Evolutionary conservation across 73 alveolate species (phyloP).

Genomic region (Paramecium octaurelia): DNA sequence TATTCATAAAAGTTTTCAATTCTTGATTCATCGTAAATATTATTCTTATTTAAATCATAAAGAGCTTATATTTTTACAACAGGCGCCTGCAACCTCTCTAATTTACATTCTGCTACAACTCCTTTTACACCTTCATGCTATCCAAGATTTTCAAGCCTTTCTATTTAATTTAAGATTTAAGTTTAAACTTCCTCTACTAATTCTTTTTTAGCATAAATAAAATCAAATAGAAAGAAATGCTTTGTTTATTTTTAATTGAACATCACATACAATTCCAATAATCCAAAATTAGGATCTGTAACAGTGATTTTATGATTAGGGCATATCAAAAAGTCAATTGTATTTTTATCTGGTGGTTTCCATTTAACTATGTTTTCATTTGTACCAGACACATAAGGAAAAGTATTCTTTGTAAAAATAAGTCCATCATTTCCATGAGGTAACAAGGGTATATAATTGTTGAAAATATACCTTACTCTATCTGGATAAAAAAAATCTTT

Average conservation of each 20-base stretch:
- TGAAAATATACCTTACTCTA: not conserved
- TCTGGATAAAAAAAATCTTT: slow-evolving; percentile 17
- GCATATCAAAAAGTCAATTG: slow-evolving; percentile 66
- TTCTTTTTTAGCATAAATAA: not conserved
- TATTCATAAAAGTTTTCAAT: not conserved
- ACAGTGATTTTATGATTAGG: not conserved
- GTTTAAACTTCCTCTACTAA: not conserved
- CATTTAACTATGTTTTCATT: slow-evolving; percentile 61
- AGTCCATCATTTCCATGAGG: slow-evolving; percentile 82
- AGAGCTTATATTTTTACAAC: not conserved
- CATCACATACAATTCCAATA: slow-evolving; percentile 49
- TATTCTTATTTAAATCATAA: not conserved
- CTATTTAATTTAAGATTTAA: not conserved
- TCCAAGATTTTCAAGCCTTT: not conserved
- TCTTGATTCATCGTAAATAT: not conserved
- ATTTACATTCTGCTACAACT: slow-evolving; percentile 49
- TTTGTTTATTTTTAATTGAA: not conserved
- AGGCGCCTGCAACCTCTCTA: not conserved
- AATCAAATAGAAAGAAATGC: not conserved
- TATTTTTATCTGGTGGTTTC: slow-evolving; percentile 77
- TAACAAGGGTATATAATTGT: slow-evolving; percentile 55
- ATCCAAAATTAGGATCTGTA: not conserved
- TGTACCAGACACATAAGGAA: slow-evolving; percentile 81
- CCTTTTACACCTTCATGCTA: slow-evolving; percentile 24
- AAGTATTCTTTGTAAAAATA: slow-evolving; percentile 68